phyloP scores from a whole-genome alignment of 2,329 filamentous ascomycete genomes.

The Ascochyta koolunga region DNA sequence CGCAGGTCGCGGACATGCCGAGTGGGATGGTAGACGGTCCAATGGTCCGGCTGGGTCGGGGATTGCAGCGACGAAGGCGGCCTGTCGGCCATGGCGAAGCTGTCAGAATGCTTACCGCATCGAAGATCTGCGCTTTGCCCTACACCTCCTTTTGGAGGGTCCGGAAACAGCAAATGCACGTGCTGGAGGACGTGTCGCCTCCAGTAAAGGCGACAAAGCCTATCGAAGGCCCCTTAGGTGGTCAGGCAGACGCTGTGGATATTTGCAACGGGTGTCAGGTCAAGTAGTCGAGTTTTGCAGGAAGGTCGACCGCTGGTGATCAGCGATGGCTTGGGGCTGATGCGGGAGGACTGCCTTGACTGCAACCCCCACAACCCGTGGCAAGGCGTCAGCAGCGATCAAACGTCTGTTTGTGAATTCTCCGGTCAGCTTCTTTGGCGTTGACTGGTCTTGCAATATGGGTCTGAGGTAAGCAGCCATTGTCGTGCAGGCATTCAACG shows the following conservation, averaged over 20 bases:
- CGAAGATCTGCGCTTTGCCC: constrained; percentile 14
- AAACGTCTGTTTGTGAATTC: background rate
- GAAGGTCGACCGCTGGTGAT: constrained; percentile 1
- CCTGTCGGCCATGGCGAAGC: constrained; percentile 23
- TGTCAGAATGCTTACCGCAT: constrained; percentile 25
- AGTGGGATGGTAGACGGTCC: constrained; percentile 1
- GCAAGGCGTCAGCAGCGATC: background rate
- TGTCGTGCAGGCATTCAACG: background rate
- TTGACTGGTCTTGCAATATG: background rate
- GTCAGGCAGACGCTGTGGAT: background rate
- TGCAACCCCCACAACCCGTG: constrained; percentile 7
- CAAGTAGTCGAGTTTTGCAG: background rate
- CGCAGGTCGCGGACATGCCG: background rate
- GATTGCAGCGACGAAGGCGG: constrained; percentile 16
- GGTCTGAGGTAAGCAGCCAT: constrained; percentile 7
- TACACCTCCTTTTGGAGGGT: constrained; percentile 1
- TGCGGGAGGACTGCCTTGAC: constrained; percentile 6
- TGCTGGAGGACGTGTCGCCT: background rate
- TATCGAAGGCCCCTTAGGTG: background rate
- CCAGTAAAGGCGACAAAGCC: background rate
- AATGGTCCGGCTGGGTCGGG: constrained; percentile 5
- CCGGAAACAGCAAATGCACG: constrained; percentile 6
- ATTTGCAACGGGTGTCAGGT: background rate
- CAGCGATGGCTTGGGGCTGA: constrained; percentile 7
- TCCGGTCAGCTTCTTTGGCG: background rate